Evolutionary conservation across 306 rosid genomes (phyloP), one percentile per base, ranked within the genome.

Genomic region (Rosa chinensis): DNA sequence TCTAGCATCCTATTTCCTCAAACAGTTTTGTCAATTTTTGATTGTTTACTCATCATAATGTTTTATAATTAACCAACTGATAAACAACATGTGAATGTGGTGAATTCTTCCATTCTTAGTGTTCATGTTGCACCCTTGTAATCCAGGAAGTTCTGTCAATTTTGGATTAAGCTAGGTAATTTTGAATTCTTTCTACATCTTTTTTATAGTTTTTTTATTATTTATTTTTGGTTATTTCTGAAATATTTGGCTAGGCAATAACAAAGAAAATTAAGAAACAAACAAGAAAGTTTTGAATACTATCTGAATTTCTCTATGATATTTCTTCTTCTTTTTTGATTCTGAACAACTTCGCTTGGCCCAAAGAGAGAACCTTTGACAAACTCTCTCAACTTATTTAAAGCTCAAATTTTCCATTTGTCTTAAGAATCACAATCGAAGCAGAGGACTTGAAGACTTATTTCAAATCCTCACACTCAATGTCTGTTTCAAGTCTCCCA

Each of bases 401-500:
- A 63, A 76, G 58, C 55, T 68, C 76, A 56, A 74, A 18, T 37
- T 77, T 64, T 63, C 37, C 70, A 70, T 77, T 52, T 48, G 44
- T 73, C 63, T 21, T 70, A 76, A 82, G 42, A 44, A 67, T 59
- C 45, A 78, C 68, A 67, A 49, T 21, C 25, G 14, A 48, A 28
- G 85, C 66, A 53, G 73, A 79, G 79, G 78, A 85, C 49, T 82
- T 84, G 83, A 84, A 74, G 76, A 71, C 75, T 85, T 81, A 18
- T 82, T 71, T 96, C 94, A 96, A 89, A 93, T 74, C 99, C 92
- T 81, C 74, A 93, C 81, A 70, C 78, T 80, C 78, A 96, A 78
- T 53, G 93, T 63, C 76, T 89, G 87, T 87, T 88, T 96, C 94
- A 91, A 79, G 82, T 82, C 83, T 83, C 98, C 99, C 48, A 93